A percentile compares a stretch with the other conserved stretches of the same genome.
These are phyloP conservation scores for Penicillium sp. DNA, from an alignment of 2,329 filamentous ascomycete species.

Conservation along the genomic window DNA sequence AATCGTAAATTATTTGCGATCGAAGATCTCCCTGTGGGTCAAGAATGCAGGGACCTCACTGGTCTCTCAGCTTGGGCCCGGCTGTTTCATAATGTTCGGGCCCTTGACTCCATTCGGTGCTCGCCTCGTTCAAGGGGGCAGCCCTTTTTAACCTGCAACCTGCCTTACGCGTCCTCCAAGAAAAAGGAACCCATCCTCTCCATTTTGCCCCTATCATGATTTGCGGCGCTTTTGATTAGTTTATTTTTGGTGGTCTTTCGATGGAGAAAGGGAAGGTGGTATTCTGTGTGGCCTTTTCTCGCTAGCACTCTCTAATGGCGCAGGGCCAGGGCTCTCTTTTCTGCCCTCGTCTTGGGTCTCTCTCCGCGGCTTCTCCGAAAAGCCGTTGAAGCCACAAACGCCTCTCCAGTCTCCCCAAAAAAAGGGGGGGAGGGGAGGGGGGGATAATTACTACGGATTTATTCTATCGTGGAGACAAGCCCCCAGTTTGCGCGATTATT, in stretches of 20 bases:
- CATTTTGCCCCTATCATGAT: slow-evolving; percentile 4
- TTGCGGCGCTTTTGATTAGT: background rate
- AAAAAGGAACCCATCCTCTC: background rate
- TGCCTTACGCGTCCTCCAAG: slow-evolving; percentile 31
- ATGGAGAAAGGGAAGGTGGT: slow-evolving; percentile 15
- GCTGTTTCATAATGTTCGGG: slow-evolving; percentile 34
- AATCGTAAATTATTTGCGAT: background rate
- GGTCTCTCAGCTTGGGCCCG: slow-evolving; percentile 15
- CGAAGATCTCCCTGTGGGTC: slow-evolving; percentile 13
- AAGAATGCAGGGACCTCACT: slow-evolving; percentile 16
- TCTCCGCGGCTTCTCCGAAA: background rate
- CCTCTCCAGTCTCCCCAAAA: background rate
- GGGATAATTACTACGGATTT: background rate
- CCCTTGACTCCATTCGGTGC: slow-evolving; percentile 28
- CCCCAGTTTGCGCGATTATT: slow-evolving; percentile 1
- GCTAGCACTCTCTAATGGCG: background rate
- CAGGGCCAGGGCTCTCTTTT: background rate
- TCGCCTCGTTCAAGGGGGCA: slow-evolving; percentile 12
- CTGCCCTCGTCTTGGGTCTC: background rate
- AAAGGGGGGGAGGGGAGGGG: too few species aligned
- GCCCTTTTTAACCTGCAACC: slow-evolving; percentile 25
- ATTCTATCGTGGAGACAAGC: background rate
- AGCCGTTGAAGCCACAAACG: slow-evolving; percentile 1
- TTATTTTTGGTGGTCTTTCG: background rate
- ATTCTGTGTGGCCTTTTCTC: background rate